Conservation (phyloP, 2,329 filamentous ascomycete species). For the Nectriaceae sp. region DNA sequence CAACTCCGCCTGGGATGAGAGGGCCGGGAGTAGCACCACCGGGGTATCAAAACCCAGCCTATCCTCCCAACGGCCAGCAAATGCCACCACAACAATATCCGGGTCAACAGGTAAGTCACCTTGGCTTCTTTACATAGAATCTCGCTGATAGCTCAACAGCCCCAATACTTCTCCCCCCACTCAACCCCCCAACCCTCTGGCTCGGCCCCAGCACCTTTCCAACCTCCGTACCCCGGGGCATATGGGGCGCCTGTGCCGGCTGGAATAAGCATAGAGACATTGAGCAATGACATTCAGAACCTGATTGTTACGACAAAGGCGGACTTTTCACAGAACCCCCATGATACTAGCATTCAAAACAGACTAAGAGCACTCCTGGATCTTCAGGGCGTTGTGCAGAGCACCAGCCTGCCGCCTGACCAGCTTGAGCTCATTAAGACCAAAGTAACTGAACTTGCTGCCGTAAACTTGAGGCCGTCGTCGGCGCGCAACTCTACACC, state of each 20-base stretch:
- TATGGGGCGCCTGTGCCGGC: conserved; percentile 39
- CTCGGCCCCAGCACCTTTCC: conserved; percentile 42
- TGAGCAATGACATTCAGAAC: conserved; percentile 81
- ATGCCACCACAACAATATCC: conserved; percentile 21
- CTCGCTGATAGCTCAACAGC: conserved; percentile 14
- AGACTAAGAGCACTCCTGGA: conserved; percentile 84
- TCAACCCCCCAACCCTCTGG: conserved; percentile 41
- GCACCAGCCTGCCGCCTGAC: conserved; percentile 74
- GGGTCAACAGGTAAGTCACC: conserved; percentile 31
- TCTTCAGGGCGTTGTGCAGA: conserved; percentile 73
- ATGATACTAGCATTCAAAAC: conserved; percentile 74
- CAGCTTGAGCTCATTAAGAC: conserved; percentile 83
- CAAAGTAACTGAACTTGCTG: conserved; percentile 75
- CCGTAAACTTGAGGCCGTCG: conserved; percentile 60
- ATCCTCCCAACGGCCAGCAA: conserved; percentile 30
- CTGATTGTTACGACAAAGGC: conserved; percentile 73
- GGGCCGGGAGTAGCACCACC: conserved; percentile 21
- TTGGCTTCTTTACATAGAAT: conserved; percentile 3
- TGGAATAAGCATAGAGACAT: conserved; percentile 67
- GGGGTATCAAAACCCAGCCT: conserved; percentile 29
- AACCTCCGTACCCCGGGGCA: conserved; percentile 41
- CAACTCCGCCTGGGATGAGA: conserved; percentile 66
- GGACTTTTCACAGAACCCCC: conserved; percentile 74
- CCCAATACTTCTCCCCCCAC: conserved; percentile 37
- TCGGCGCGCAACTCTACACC: conserved; percentile 44